phyloP scores from a whole-genome alignment of 2,329 filamentous ascomycete species.

The Trichoderma aggressivum region DNA sequence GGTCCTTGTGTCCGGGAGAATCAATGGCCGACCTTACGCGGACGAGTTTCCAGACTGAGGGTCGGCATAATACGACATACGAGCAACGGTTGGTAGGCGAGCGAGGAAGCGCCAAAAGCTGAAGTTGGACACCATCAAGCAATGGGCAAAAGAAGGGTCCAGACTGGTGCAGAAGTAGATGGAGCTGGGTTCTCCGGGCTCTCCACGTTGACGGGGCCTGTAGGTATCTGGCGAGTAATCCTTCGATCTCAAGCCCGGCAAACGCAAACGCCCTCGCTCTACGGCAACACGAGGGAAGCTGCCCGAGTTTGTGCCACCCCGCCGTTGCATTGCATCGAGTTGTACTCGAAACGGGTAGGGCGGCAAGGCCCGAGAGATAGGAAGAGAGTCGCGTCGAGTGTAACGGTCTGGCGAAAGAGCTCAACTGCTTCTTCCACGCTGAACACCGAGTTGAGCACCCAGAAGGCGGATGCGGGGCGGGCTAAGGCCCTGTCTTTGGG shows the following conservation, averaged over 20 bases:
- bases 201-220: neutral
- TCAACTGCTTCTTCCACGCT: neutral
- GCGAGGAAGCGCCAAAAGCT: neutral
- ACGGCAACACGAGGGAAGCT: neutral
- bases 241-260: conserved; percentile 3
- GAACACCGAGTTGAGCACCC: neutral
- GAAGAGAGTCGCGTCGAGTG: neutral
- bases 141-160: neutral
- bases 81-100: neutral
- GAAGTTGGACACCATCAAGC: neutral
- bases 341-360: neutral
- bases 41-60: neutral
- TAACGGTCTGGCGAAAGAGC: neutral
- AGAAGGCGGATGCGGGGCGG: neutral
- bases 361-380: neutral
- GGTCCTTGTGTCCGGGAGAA: neutral
- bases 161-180: neutral
- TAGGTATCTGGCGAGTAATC: neutral
- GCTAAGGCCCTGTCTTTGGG: neutral
- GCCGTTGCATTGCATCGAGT: conserved; percentile 12
- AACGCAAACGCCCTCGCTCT: neutral
- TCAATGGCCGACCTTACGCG: conserved; percentile 1
- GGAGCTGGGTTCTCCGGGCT: neutral
- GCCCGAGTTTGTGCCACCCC: neutral
- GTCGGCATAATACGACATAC: neutral